Evolutionary conservation across 257 asterid genomes (phyloP), one percentile per base, ranked within the genome.

Genomic region (Rehmannia glutinosa): DNA sequence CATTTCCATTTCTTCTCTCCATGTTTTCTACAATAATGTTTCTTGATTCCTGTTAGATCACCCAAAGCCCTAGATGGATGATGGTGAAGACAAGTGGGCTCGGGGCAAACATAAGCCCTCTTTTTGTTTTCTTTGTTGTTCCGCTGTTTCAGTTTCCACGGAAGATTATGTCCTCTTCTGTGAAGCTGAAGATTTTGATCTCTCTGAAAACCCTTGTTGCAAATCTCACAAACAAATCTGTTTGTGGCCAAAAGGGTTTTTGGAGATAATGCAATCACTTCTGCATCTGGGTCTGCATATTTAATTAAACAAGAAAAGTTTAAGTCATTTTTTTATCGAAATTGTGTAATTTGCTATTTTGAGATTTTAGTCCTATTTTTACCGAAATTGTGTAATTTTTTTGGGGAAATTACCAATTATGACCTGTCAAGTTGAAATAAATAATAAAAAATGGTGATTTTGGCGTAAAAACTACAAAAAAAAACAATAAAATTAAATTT

Each of bases 1-100:
- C 97, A 91, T 70, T 84, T 88, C 92, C 96, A 91, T 51, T 91
- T 91, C 83, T 91, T 91, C 77, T 91, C 97, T 6, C 97, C 97
- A 20, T 91, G 97, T 68, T 91, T 91, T 62, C 97, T 70, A 80
- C 91, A 86, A 49, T 61, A 91, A 43, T 91, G 97, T 71, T 91
- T 91, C 82, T 91, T 91, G 78, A 91, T 88, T 21, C 97, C 96
- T 0, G 97, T 91, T 3, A 91, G 80, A 39, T 88, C 97, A 0
- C 97, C 97, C 13, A 91, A 74, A 11, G 97, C 97, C 76, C 97
- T 78, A 0, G 95, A 80, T 0, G 96, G 93, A 36, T 86, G 89
- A 75, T 84, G 96, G 70, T 91, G 97, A 20, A 88, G 82, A 58
- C 97, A 91, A 0, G 87, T 66, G 0, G 85, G 77, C 76, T 88